Evolutionary conservation across 2,329 filamentous ascomycete genomes (phyloP), one percentile per base, ranked within the genome.

Genomic region (Colletotrichum higginsianum): DNA sequence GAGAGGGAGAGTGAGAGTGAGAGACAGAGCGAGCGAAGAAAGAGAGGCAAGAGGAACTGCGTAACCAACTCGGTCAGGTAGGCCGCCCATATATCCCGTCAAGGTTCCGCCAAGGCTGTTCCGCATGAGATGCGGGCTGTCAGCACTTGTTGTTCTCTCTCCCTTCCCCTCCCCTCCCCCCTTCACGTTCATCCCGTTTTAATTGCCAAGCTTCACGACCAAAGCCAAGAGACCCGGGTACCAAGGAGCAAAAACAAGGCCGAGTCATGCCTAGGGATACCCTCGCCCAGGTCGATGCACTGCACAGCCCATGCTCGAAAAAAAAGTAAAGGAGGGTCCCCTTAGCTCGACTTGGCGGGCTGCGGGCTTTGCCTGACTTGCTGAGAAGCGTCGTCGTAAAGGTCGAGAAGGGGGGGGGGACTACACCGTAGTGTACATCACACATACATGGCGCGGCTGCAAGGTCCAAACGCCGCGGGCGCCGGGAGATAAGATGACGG

Each of bases 51-150:
- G 4, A 50, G 23, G 11, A 13, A n/a, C 35, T 3, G 8, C 13
- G 21, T 2, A 26, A 15, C 16, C n/a, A 21, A 23, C 18, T n/a
- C 3, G 53, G 21, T 11, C 50, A 49, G 46, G 67, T 46, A 46
- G 21, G 40, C 47, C 44, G 44, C 8, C 64, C 64, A 71, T 71
- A 68, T 71, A 71, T 71, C 57, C 68, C 30, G 66, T 67, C 63
- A 16, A 21, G 18, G 30, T 30, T 55, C 16, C 40, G 58, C 65
- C 68, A 55, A 71, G 68, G 7, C 18, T 40, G 30, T 47, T 35
- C 65, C 55, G 13, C 26, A 40, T 44, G 35, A 30, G 11, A 49
- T 62, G 52, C 26, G 52, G 18, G 58, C 50, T 40, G 26, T 55
- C 16, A 15, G 18, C 21, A 38, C 46, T 42, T 21, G 8, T 35